phyloP scores from a whole-genome alignment of 1,139 yeast genomes.

The Hansenula sp. region DNA sequence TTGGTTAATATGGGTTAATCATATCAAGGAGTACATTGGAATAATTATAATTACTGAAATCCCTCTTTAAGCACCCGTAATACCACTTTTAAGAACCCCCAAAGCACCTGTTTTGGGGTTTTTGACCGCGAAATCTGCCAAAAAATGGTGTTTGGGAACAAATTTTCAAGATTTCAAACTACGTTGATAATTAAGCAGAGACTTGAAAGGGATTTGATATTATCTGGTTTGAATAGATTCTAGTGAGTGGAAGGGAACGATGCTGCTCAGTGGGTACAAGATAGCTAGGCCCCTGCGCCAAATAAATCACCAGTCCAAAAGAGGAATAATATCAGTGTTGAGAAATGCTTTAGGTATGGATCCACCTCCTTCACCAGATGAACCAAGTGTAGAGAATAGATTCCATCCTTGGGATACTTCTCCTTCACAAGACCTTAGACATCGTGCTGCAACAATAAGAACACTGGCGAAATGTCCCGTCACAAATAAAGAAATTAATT shows the following conservation, averaged over 20 bases:
- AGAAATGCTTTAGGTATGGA: constrained; percentile 58
- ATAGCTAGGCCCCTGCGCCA: background rate
- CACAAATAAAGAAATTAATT: constrained; percentile 73
- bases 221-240: too few relatives aligned
- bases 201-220: too few relatives aligned
- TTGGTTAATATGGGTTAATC: too few relatives aligned
- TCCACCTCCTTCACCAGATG: constrained; percentile 56
- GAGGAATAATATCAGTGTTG: constrained; percentile 41
- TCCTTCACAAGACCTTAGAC: constrained; percentile 81
- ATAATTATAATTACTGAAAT: too few relatives aligned
- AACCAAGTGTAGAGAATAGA: constrained; percentile 62
- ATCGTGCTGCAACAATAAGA: constrained; percentile 86
- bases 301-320: constrained; percentile 12
- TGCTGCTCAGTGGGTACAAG: background rate
- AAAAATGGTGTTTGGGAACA: too few relatives aligned
- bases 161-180: too few relatives aligned
- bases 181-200: too few relatives aligned
- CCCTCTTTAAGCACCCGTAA: too few relatives aligned
- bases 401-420: constrained; percentile 89
- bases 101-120: too few relatives aligned
- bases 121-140: too few relatives aligned
- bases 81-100: too few relatives aligned
- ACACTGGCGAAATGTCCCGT: constrained; percentile 91
- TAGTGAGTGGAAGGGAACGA: background rate
- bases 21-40: too few relatives aligned